phyloP scores from a whole-genome alignment of 2,329 filamentous ascomycete species.

The Parastagonospora avenae region DNA sequence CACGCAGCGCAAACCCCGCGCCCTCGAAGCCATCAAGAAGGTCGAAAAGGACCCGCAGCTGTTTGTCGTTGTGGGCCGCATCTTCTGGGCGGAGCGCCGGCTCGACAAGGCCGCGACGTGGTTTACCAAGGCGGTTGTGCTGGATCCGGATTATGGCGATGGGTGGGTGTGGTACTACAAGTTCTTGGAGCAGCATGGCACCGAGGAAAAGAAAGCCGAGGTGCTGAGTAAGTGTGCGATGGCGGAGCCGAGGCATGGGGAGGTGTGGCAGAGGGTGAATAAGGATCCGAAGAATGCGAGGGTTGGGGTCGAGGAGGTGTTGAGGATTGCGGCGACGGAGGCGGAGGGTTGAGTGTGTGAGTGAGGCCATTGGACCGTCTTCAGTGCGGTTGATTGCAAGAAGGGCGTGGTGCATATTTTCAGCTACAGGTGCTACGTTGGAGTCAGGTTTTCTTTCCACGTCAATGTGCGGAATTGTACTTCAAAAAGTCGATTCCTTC shows the following conservation, averaged over 20 bases:
- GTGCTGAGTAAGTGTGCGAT: conserved; percentile 79
- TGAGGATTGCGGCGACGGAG: conserved; percentile 74
- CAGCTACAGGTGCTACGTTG: no score
- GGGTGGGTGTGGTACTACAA: conserved; percentile 99
- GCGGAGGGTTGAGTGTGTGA: conserved; percentile 47
- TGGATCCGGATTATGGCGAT: conserved; percentile 87
- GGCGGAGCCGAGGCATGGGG: conserved; percentile 89
- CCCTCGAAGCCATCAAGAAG: conserved; percentile 94
- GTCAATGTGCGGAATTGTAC: no score
- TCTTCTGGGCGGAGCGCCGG: conserved; percentile 93
- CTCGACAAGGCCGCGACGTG: conserved; percentile 94
- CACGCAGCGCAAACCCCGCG: conserved; percentile 89
- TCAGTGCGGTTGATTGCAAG: not conserved
- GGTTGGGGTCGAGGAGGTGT: conserved; percentile 76
- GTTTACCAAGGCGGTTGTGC: conserved; percentile 94
- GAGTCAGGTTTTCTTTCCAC: no score
- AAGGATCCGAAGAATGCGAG: conserved; percentile 85
- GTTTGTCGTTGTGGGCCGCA: conserved; percentile 89
- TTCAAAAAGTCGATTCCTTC: no score
- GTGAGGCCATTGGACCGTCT: not conserved
- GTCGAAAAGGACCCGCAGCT: conserved; percentile 89
- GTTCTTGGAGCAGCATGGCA: conserved; percentile 90
- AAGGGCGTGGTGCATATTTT: not conserved
- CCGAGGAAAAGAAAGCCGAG: conserved; percentile 87
- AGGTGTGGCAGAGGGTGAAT: conserved; percentile 83